phyloP scores from a whole-genome alignment of 2,329 filamentous ascomycete species.

The Cladophialophora yegresii region DNA sequence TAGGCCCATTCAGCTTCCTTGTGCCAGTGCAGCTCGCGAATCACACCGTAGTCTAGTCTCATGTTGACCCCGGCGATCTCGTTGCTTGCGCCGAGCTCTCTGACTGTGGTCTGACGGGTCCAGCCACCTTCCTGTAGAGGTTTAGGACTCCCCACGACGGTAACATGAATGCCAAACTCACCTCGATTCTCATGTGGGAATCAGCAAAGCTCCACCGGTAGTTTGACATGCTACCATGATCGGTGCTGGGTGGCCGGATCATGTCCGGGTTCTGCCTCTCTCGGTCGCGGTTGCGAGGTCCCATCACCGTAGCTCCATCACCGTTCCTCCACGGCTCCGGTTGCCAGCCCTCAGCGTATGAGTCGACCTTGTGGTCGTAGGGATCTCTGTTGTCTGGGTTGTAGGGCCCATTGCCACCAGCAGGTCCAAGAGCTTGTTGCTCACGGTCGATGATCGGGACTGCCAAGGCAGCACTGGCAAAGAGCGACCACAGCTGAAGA shows the following conservation, averaged over 20 bases:
- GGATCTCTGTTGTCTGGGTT: slow-evolving; percentile 27
- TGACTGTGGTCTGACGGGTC: slow-evolving; percentile 66
- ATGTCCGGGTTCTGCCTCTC: slow-evolving; percentile 71
- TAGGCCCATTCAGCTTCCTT: slow-evolving; percentile 79
- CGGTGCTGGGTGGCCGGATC: slow-evolving; percentile 70
- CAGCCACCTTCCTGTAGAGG: slow-evolving; percentile 67
- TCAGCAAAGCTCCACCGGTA: slow-evolving; percentile 72
- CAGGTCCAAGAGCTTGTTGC: slow-evolving; percentile 29
- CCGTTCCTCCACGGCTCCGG: slow-evolving; percentile 67
- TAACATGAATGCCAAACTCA: slow-evolving; percentile 39
- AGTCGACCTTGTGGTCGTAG: slow-evolving; percentile 31
- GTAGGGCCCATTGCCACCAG: slow-evolving; percentile 23
- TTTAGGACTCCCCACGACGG: not conserved
- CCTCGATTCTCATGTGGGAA: slow-evolving; percentile 65
- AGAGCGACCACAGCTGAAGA: slow-evolving; percentile 25
- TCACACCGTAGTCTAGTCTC: slow-evolving; percentile 71
- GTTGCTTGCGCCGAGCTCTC: slow-evolving; percentile 47
- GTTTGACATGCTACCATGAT: slow-evolving; percentile 69
- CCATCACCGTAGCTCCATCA: slow-evolving; percentile 65
- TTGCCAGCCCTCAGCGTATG: slow-evolving; percentile 28
- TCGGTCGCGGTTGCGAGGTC: slow-evolving; percentile 68
- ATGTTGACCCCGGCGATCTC: slow-evolving; percentile 77
- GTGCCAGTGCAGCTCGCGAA: slow-evolving; percentile 79
- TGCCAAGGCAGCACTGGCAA: slow-evolving; percentile 24
- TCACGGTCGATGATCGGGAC: slow-evolving; percentile 45